Evolutionary conservation across 1,139 yeast genomes (phyloP).

Genomic region (Entelexis sorbosivorans): DNA sequence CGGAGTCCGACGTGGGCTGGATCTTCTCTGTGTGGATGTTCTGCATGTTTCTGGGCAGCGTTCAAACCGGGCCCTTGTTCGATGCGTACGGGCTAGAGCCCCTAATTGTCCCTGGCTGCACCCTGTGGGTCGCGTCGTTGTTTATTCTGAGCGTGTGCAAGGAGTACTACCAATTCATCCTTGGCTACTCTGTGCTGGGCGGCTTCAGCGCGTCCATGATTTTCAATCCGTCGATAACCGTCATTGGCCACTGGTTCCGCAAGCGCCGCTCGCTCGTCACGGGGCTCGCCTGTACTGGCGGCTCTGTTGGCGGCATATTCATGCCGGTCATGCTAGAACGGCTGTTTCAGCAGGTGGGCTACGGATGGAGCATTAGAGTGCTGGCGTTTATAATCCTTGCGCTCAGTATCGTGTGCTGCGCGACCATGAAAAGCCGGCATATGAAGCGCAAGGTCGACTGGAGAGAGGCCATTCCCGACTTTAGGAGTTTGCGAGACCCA

Average conservation of each 20-base stretch:
- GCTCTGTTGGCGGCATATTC: constrained; percentile 50
- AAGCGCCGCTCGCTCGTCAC: constrained; percentile 45
- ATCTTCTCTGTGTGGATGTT: constrained; percentile 49
- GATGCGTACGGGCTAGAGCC: constrained; percentile 35
- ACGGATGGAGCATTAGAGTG: constrained; percentile 50
- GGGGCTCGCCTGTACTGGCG: constrained; percentile 50
- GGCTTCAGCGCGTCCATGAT: constrained; percentile 50
- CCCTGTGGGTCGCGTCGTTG: constrained; percentile 40
- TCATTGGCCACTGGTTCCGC: constrained; percentile 52
- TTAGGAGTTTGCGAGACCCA: constrained; percentile 36
- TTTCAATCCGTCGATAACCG: constrained; percentile 50
- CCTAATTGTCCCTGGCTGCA: constrained; percentile 36
- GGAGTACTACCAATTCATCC: constrained; percentile 46
- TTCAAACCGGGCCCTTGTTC: constrained; percentile 51
- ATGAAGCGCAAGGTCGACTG: constrained; percentile 33
- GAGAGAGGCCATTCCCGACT: constrained; percentile 30
- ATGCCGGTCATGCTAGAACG: constrained; percentile 46
- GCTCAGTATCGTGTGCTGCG: constrained; percentile 29
- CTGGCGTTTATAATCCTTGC: constrained; percentile 42
- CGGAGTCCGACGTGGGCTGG: constrained; percentile 48
- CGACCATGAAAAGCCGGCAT: constrained; percentile 16
- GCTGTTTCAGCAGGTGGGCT: constrained; percentile 43
- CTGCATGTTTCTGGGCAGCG: constrained; percentile 48
- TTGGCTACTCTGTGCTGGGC: constrained; percentile 48
- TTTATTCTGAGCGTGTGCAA: constrained; percentile 45